Evolutionary conservation across 2,329 filamentous ascomycete species (phyloP).

Genomic region (Zasmidium citrigriseum): DNA sequence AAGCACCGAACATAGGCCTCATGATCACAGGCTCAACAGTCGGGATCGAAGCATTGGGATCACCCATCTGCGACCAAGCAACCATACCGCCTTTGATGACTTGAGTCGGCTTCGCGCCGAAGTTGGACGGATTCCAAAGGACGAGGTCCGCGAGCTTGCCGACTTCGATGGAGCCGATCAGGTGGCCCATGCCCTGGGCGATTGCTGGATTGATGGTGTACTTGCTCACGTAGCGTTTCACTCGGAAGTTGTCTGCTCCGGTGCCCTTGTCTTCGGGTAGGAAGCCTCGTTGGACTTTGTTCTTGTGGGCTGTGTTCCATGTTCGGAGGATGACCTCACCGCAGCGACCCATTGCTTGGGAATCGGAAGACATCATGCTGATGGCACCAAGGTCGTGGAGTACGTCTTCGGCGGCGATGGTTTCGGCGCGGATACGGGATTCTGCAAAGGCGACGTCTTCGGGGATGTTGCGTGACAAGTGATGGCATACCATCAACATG

Average conservation of each 20-base stretch:
- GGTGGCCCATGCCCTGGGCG: conserved; percentile 83
- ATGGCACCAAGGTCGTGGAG: conserved; percentile 93
- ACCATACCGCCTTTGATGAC: conserved; percentile 90
- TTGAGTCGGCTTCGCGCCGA: conserved; percentile 79
- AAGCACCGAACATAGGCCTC: conserved; percentile 80
- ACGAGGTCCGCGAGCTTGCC: conserved; percentile 90
- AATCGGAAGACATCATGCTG: conserved; percentile 96
- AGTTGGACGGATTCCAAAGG: conserved; percentile 80
- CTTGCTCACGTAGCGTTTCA: conserved; percentile 91
- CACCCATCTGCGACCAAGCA: conserved; percentile 74
- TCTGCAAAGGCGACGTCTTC: conserved; percentile 97
- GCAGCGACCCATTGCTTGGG: conserved; percentile 94
- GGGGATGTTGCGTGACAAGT: conserved; percentile 86
- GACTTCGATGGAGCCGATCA: conserved; percentile 83
- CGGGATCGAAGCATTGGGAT: conserved; percentile 67
- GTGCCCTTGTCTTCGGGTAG: conserved; percentile 77
- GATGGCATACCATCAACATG: conserved; percentile 98
- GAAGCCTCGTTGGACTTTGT: conserved; percentile 78
- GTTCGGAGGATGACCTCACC: conserved; percentile 91
- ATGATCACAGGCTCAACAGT: conserved; percentile 83
- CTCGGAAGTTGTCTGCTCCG: conserved; percentile 83
- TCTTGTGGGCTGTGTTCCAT: conserved; percentile 98
- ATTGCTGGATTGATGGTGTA: conserved; percentile 95
- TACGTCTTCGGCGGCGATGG: conserved; percentile 94
- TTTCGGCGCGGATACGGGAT: conserved; percentile 90